These are phyloP conservation scores for Coemansia linderi DNA, from an alignment of 371 early-diverging fungal species.

Conservation along the genomic window DNA sequence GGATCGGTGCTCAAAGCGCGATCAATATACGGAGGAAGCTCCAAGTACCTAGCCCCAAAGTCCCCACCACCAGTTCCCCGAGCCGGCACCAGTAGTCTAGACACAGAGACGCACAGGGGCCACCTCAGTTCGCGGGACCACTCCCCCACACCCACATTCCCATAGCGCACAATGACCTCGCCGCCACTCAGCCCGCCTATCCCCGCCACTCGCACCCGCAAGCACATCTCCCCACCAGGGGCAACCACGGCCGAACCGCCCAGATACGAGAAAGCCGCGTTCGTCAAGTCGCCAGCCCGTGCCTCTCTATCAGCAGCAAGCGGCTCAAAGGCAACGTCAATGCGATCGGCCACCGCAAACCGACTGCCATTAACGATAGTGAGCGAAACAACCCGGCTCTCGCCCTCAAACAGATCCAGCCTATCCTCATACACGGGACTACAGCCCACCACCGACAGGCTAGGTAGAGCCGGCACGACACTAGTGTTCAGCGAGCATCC, in stretches of 20 bases:
- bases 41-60: constrained; percentile 11
- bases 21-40: constrained; percentile 33
- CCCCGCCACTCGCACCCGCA: constrained; percentile 29
- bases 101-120: constrained; percentile 36
- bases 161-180: constrained; percentile 38
- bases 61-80: background rate
- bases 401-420: constrained; percentile 47
- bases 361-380: constrained; percentile 29
- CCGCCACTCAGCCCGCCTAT: constrained; percentile 29
- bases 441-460: constrained; percentile 17
- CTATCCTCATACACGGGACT: constrained; percentile 23
- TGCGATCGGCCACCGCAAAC: constrained; percentile 8
- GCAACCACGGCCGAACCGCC: background rate
- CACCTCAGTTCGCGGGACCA: constrained; percentile 41
- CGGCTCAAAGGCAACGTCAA: constrained; percentile 38
- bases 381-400: constrained; percentile 19
- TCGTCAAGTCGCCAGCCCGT: constrained; percentile 27
- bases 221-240: background rate
- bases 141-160: background rate
- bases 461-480: constrained; percentile 35
- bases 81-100: constrained; percentile 22
- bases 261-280: constrained; percentile 33
- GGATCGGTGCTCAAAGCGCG: background rate
- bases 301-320: constrained; percentile 5
- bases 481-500: constrained; percentile 16